phyloP scores from a whole-genome alignment of 176 grass and related monocot genomes.

The Aegilops bicornis region DNA sequence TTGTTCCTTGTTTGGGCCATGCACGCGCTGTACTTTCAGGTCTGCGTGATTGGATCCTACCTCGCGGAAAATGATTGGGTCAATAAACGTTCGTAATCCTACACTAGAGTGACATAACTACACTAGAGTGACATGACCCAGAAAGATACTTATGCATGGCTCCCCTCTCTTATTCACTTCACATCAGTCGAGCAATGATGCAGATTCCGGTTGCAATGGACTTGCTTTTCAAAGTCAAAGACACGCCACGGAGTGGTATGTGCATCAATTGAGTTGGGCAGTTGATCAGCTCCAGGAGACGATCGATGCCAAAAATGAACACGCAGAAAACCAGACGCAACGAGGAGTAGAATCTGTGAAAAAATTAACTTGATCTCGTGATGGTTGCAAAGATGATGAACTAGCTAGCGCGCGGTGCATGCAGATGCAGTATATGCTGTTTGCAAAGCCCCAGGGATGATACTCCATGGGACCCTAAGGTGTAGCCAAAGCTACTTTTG shows the following conservation, averaged over 20 bases:
- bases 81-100: background rate
- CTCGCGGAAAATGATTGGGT: background rate
- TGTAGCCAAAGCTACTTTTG: background rate
- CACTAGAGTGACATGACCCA: too few species aligned
- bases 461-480: too few species aligned
- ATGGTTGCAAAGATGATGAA: background rate
- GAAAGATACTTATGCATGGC: background rate
- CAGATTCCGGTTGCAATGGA: background rate
- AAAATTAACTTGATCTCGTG: background rate
- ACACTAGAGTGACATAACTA: background rate
- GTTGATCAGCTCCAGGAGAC: background rate
- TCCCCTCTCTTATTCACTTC: background rate
- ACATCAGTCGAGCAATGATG: background rate
- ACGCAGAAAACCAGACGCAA: background rate
- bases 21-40: constrained; percentile 9
- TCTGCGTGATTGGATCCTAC: constrained; percentile 30
- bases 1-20: constrained; percentile 31
- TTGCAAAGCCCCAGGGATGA: background rate
- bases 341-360: background rate
- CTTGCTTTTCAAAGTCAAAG: too few species aligned
- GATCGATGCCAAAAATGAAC: background rate
- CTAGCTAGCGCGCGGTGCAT: too few species aligned
- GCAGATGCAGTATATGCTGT: background rate
- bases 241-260: too few species aligned
- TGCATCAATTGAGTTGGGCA: too few species aligned